phyloP scores from a whole-genome alignment of 352 stramenopile species.

The Phytopythium ostracodes region DNA sequence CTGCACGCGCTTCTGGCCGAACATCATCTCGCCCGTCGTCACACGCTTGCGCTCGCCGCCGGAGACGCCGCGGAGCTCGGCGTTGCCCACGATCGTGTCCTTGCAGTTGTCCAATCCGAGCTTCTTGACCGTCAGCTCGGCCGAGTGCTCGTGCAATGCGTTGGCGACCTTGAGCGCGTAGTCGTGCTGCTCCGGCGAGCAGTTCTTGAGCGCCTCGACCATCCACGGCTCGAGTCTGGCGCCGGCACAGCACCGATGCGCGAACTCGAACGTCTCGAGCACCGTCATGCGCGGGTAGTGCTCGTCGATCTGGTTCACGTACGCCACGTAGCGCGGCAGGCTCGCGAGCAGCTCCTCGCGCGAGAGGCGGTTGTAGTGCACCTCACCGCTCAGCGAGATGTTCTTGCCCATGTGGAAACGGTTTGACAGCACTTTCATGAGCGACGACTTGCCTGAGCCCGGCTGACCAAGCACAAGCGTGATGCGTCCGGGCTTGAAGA shows the following conservation, averaged over 20 bases:
- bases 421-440: constrained; percentile 48
- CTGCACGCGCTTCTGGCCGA: constrained; percentile 65
- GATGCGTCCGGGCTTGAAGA: constrained; percentile 40
- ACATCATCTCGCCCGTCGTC: constrained; percentile 77
- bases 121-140: constrained; percentile 47
- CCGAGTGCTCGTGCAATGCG: constrained; percentile 27
- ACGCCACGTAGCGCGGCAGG: constrained; percentile 41
- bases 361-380: constrained; percentile 42
- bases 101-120: constrained; percentile 51
- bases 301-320: constrained; percentile 41
- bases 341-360: constrained; percentile 20
- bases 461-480: constrained; percentile 52
- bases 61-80: constrained; percentile 46
- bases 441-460: constrained; percentile 33
- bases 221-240: constrained; percentile 34
- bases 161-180: constrained; percentile 30
- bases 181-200: constrained; percentile 27
- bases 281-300: constrained; percentile 46
- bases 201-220: constrained; percentile 28
- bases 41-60: constrained; percentile 74
- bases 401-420: constrained; percentile 45
- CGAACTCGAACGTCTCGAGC: constrained; percentile 54
- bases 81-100: constrained; percentile 57
- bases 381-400: constrained; percentile 34
- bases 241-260: constrained; percentile 32